phyloP scores from a whole-genome alignment of 2,329 filamentous ascomycete species.

The Fonsecaea multimorphosa region DNA sequence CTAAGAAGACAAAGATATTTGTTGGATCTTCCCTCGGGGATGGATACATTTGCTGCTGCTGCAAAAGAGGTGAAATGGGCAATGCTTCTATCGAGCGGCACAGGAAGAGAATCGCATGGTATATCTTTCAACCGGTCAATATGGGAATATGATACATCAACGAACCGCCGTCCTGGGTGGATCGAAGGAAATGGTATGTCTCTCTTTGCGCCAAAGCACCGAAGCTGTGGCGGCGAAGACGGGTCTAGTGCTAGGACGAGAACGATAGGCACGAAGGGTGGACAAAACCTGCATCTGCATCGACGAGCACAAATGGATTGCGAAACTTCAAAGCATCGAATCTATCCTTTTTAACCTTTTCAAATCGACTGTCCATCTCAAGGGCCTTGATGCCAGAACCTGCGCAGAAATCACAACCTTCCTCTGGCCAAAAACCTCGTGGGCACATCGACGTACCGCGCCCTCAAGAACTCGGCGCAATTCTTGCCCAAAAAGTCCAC shows the following conservation, averaged over 20 bases:
- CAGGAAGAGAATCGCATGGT: neutral
- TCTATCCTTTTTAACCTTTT: neutral
- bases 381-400: neutral
- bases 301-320: neutral
- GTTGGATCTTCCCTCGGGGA: neutral
- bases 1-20: too few relatives aligned
- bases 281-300: neutral
- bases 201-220: neutral
- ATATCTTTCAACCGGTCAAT: neutral
- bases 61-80: neutral
- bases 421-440: constrained; percentile 42
- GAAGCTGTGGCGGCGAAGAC: neutral
- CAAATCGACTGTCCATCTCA: neutral
- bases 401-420: constrained; percentile 19
- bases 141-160: neutral
- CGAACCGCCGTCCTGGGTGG: neutral
- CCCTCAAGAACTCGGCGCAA: constrained; percentile 47
- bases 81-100: neutral
- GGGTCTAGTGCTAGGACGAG: neutral
- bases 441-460: constrained; percentile 47
- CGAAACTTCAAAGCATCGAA: neutral
- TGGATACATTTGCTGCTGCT: neutral
- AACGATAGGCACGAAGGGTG: neutral
- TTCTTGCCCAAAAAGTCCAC: constrained; percentile 51
- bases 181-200: neutral